Base-by-base conservation (phyloP, 2,329 filamentous ascomycete species). In the Talaromyces sp. region DNA sequence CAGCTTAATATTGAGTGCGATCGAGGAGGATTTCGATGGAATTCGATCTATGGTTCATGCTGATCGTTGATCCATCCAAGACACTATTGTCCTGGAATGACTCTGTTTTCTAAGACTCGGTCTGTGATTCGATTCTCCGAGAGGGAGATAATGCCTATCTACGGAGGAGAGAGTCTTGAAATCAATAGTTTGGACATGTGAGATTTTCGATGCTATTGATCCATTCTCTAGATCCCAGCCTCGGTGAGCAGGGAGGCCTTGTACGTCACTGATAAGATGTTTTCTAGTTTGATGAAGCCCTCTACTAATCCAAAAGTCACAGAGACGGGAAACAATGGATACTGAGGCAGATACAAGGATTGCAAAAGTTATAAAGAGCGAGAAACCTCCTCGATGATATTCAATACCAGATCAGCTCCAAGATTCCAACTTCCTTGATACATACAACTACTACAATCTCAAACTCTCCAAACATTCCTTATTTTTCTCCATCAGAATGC, bases 401-500 rank as follows among this genome's bases (percentile, higher is more conserved):
- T 32, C 3, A 35, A 13, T 35, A 10, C 33, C 13, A 35, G 33
- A 14, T 14, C 14, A 2, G 9, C 9, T 27, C 24, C 24, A 27
- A 27, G 9, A n/a, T n/a, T n/a, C n/a, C n/a, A n/a, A n/a, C n/a
- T n/a, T n/a, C n/a, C n/a, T n/a, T n/a, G n/a, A n/a, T n/a, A n/a
- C n/a, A n/a, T n/a, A n/a, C n/a, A n/a, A n/a, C n/a, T n/a, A n/a
- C n/a, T n/a, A n/a, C n/a, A n/a, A n/a, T n/a, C n/a, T n/a, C n/a
- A n/a, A n/a, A n/a, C n/a, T n/a, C n/a, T n/a, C n/a, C n/a, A n/a
- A 19, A 27, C n/a, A 24, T 20, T 49, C 49, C 30, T 37, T 30
- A 29, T 37, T 19, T 14, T 17, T 13, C 37, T 41, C 16, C 41
- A 44, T 55, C 52, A 67, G 52, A 42, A 69, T 70, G 67, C 64